Evolutionary conservation across 202 grass and related monocot genomes (phyloP), one percentile per base, ranked within the genome.

Genomic region (Digitaria exilis): DNA sequence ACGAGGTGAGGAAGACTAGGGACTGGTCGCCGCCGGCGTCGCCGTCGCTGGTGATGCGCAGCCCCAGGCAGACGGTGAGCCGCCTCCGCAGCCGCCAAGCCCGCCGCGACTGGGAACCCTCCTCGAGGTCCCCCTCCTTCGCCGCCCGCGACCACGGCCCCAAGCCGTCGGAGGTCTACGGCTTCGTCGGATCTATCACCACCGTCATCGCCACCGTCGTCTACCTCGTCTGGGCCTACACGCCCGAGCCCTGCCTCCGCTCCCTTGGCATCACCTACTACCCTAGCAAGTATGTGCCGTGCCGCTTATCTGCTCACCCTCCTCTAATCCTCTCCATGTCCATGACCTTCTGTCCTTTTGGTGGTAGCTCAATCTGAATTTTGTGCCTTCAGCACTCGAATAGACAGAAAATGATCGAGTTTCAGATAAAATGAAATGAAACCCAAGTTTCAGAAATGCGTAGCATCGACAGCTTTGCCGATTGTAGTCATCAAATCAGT

Each of bases 101-200:
- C 29, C 71, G 49, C 16, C 63, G 72, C 15, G 67, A 57, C 4
- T 52, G 73, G 12, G 21, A 39, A 8, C 29, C 39, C 1, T 39
- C 75, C 13, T 14, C 49, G 3, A 71, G 84, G 17, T 5, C 59
- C 16, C 55, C 16, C 7, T 71, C 70, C 9, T 76, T 76, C 25
- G 74, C 87, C 25, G 39, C 82, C 21, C 10, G 13, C n/a, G 88
- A 90, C 58, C 87, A 90, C 24, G 90, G 86, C 17, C 94, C 92
- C 6, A 97, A 94, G 76, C 88, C 89, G 26, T 94, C 94, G 21
- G 95, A 98, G 87, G 95, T 95, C 15, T 98, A 98, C 46, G 92
- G 95, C 31, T 95, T 95, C 48, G 90, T 95, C 9, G 92, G 90
- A 61, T 98, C 92, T 80, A 98, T 95, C 95, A 95, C 92, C 39